These are phyloP conservation scores for Alternaria solani DNA, from an alignment of 2,329 filamentous ascomycete species.

Conservation along the genomic window DNA sequence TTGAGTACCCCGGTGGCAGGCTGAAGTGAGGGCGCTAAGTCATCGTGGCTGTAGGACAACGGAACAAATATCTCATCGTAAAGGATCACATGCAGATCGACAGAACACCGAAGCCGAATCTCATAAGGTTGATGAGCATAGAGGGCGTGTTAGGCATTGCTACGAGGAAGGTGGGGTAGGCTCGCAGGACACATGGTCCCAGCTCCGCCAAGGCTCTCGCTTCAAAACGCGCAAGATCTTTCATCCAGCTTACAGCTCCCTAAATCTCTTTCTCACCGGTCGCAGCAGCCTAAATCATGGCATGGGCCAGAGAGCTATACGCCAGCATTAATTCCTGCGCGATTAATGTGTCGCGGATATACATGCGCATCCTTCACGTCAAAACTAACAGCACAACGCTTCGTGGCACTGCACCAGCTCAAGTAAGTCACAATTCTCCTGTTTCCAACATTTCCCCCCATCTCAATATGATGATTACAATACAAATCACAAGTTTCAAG, in stretches of 20 bases:
- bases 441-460: neutral
- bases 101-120: too few relatives aligned
- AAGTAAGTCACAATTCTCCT: neutral
- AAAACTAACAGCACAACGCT: neutral
- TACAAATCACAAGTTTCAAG: conserved; percentile 44
- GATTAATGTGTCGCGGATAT: neutral
- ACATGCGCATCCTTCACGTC: neutral
- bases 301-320: neutral
- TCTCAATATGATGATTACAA: conserved; percentile 38
- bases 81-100: too few relatives aligned
- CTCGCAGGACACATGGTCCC: conserved; percentile 1
- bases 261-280: neutral
- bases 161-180: neutral
- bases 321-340: rapidly evolving
- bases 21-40: too few relatives aligned
- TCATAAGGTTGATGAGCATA: too few relatives aligned
- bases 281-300: neutral
- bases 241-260: neutral
- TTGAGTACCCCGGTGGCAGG: neutral
- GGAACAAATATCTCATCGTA: too few relatives aligned
- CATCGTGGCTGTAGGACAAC: too few relatives aligned
- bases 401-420: neutral
- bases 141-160: too few relatives aligned
- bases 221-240: conserved; percentile 5
- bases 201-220: conserved; percentile 12